Percentiles rank a stretch among this genome's conserved stretches.
Evolutionary conservation across 2,329 filamentous ascomycete genomes (phyloP).

Genomic region (Pseudocercospora musae): DNA sequence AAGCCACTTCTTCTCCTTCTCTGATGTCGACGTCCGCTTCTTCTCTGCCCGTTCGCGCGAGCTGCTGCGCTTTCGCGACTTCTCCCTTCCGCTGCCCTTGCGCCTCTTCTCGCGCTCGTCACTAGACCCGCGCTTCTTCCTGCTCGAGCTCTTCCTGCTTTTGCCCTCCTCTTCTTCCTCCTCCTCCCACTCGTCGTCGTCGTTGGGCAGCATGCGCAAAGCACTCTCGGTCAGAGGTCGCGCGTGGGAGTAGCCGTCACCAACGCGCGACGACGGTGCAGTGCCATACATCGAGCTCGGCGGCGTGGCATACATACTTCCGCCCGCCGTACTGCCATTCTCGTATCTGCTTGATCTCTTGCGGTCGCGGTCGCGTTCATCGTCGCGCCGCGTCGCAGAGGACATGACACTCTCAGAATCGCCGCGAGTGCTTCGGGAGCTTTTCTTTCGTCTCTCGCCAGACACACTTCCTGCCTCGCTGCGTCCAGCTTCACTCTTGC

Average conservation of each 20-base stretch:
- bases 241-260: slow-evolving; percentile 17
- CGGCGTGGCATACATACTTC: slow-evolving; percentile 9
- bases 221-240: slow-evolving; percentile 35
- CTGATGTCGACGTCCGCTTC: slow-evolving; percentile 13
- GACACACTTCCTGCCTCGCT: slow-evolving; percentile 13
- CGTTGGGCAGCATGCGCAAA: slow-evolving; percentile 31
- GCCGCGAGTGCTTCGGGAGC: slow-evolving; percentile 24
- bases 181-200: slow-evolving; percentile 34
- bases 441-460: slow-evolving; percentile 27
- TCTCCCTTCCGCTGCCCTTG: slow-evolving; percentile 34
- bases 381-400: slow-evolving; percentile 4
- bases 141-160: slow-evolving; percentile 30
- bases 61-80: slow-evolving; percentile 26
- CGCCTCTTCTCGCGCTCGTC: slow-evolving; percentile 24
- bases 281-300: slow-evolving; percentile 34
- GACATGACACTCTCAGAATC: slow-evolving; percentile 10
- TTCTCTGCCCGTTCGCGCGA: slow-evolving; percentile 23
- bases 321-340: slow-evolving; percentile 2
- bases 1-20: too few species aligned
- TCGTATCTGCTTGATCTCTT: slow-evolving; percentile 1
- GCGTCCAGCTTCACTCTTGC: slow-evolving; percentile 6
- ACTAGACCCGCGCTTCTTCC: slow-evolving; percentile 23
- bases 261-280: slow-evolving; percentile 29
- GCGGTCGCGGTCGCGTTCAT: slow-evolving; percentile 14
- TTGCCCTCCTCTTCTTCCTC: slow-evolving; percentile 30